These are phyloP conservation scores for Leccinum fibrillosum DNA, from an alignment of 768 basidiomycete species.

Conservation along the genomic window DNA sequence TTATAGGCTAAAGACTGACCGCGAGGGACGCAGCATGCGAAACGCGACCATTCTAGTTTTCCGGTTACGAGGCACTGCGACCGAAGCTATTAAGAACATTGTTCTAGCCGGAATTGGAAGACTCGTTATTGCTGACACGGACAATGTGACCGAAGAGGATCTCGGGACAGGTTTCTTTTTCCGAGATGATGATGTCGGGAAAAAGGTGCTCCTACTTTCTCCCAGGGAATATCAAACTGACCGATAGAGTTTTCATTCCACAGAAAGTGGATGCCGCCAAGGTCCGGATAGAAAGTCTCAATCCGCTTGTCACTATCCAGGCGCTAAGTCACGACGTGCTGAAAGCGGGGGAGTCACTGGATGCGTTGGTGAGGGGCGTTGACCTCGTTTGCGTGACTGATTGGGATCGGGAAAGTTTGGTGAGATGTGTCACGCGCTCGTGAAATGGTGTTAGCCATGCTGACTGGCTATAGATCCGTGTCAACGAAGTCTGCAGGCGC, in stretches of 20 bases:
- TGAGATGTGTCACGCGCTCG: conserved; percentile 38
- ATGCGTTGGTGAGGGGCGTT: conserved; percentile 57
- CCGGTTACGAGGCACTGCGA: conserved; percentile 77
- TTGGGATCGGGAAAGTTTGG: conserved; percentile 63
- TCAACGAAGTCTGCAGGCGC: conserved; percentile 79
- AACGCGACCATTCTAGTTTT: conserved; percentile 87
- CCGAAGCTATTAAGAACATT: conserved; percentile 96
- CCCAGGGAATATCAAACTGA: conserved; percentile 41
- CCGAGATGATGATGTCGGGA: conserved; percentile 88
- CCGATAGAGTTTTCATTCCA: conserved; percentile 12
- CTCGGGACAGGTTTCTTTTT: conserved; percentile 92
- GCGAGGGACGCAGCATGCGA: conserved; percentile 65
- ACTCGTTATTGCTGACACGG: conserved; percentile 79
- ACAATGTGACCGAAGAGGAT: conserved; percentile 76
- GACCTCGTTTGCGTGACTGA: conserved; percentile 91
- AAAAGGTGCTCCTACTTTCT: conserved; percentile 54
- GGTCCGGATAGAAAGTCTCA: conserved; percentile 81
- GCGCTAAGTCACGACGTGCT: conserved; percentile 50
- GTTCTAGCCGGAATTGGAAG: conserved; percentile 95
- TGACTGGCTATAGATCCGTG: conserved; percentile 43
- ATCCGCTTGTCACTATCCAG: conserved; percentile 86
- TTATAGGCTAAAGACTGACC: conserved; percentile 8
- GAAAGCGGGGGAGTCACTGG: conserved; percentile 51
- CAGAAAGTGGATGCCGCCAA: conserved; percentile 88
- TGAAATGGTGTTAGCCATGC: not conserved